These are phyloP conservation scores for Esteya vermicola DNA, from an alignment of 2,329 filamentous ascomycete species.

Conservation along the genomic window DNA sequence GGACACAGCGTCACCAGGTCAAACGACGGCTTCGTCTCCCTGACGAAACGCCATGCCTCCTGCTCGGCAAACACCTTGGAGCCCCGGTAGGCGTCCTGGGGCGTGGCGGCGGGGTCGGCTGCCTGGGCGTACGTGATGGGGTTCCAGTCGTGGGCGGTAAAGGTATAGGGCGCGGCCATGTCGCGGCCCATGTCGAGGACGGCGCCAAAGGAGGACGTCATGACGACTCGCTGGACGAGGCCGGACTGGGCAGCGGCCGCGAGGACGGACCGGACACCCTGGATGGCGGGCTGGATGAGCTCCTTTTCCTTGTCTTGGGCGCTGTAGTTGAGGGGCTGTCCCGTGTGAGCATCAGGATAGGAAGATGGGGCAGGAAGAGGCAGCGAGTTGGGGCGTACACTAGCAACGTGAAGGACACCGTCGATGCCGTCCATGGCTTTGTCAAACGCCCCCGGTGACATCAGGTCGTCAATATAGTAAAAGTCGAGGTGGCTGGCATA, in stretches of 20 bases:
- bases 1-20: slow-evolving; percentile 23
- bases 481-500: slow-evolving; percentile 23
- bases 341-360: background rate
- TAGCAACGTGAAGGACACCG: slow-evolving; percentile 19
- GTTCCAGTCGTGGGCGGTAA: slow-evolving; percentile 38
- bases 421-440: slow-evolving; percentile 16
- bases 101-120: slow-evolving; percentile 18
- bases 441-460: slow-evolving; percentile 15
- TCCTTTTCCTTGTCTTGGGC: slow-evolving; percentile 28
- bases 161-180: slow-evolving; percentile 14
- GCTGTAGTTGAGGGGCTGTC: slow-evolving; percentile 22
- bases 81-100: slow-evolving; percentile 31
- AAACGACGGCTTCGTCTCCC: slow-evolving; percentile 24
- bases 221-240: slow-evolving; percentile 13
- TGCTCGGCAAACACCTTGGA: slow-evolving; percentile 40
- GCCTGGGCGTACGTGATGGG: slow-evolving; percentile 32
- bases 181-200: slow-evolving; percentile 13
- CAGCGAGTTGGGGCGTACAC: background rate
- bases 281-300: slow-evolving; percentile 29
- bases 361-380: background rate
- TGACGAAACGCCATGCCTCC: slow-evolving; percentile 38
- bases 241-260: slow-evolving; percentile 16
- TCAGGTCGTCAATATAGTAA: slow-evolving; percentile 26
- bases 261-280: slow-evolving; percentile 27
- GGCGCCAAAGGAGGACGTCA: slow-evolving; percentile 13